A percentile compares a stretch with the other conserved stretches of the same genome.
phyloP scores from a whole-genome alignment of 768 basidiomycete genomes.

The Boletus vinaceobasis region DNA sequence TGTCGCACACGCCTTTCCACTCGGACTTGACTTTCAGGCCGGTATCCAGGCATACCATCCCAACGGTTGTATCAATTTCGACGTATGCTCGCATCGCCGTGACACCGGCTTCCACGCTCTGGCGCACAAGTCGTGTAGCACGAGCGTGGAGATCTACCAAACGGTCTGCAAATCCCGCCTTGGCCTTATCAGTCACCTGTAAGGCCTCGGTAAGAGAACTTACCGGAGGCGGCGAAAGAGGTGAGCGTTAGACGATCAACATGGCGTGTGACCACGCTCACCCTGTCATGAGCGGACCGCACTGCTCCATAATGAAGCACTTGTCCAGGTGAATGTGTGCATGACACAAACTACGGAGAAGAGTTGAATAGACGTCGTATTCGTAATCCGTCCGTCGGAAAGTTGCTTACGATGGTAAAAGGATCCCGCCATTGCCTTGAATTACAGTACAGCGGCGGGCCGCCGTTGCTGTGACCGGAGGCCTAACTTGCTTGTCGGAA shows the following conservation, averaged over 20 bases:
- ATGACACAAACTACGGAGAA: constrained; percentile 46
- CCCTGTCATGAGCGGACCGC: constrained; percentile 51
- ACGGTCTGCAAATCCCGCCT: constrained; percentile 44
- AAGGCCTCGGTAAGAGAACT: constrained; percentile 59
- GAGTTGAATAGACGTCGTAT: constrained; percentile 14
- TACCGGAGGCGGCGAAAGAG: constrained; percentile 1
- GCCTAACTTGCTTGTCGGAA: constrained; percentile 1
- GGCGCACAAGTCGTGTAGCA: constrained; percentile 50
- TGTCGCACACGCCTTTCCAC: constrained; percentile 45
- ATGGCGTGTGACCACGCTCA: constrained; percentile 25
- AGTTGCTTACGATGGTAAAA: constrained; percentile 32
- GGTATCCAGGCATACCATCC: constrained; percentile 50
- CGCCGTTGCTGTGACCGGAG: neutral
- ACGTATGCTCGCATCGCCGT: constrained; percentile 68
- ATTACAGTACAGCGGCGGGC: constrained; percentile 1
- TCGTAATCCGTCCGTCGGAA: neutral
- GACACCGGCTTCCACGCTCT: constrained; percentile 60
- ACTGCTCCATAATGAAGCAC: constrained; percentile 60
- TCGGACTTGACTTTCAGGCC: constrained; percentile 47
- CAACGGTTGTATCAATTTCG: constrained; percentile 57
- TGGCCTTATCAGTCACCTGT: constrained; percentile 47
- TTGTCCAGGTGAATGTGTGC: constrained; percentile 68
- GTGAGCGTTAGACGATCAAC: neutral
- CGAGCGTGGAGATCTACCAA: constrained; percentile 47
- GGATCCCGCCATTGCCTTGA: constrained; percentile 27